Percentiles rank a stretch among this genome's conserved stretches.
Conservation (phyloP, 2,329 filamentous ascomycete species). For the Neonectria punicea region DNA sequence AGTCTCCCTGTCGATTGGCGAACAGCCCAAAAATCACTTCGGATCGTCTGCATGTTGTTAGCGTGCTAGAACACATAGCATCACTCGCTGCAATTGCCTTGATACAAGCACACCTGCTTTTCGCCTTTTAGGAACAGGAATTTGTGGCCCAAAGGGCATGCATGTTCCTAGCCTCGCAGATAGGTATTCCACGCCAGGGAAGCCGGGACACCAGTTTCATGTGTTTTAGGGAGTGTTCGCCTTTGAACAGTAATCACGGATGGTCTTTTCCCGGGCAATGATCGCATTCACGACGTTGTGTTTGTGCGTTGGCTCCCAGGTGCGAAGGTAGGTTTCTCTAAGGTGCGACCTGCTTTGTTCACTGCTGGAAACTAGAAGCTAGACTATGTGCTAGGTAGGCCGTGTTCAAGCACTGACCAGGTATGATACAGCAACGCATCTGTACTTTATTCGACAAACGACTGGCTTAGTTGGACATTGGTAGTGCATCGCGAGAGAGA, state of each 20-base stretch:
- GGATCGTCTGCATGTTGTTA: not conserved
- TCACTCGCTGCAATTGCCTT: not conserved
- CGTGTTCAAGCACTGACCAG: not conserved
- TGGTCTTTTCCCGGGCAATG: too few relatives aligned
- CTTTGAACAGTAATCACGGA: too few relatives aligned
- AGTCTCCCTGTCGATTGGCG: not conserved
- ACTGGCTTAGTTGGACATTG: not conserved
- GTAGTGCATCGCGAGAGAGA: not conserved
- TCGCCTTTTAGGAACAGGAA: not conserved
- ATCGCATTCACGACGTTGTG: too few relatives aligned
- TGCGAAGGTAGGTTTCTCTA: not conserved
- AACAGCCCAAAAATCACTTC: not conserved
- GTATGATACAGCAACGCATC: not conserved
- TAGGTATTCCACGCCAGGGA: too few relatives aligned
- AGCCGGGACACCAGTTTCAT: too few relatives aligned
- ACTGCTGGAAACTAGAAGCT: not conserved
- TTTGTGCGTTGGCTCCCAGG: too few relatives aligned
- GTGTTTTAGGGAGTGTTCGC: too few relatives aligned
- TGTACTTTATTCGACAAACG: not conserved
- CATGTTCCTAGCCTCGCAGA: too few relatives aligned
- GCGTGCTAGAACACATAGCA: not conserved
- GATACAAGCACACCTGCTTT: not conserved
- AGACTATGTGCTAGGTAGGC: not conserved
- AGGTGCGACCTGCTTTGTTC: not conserved
- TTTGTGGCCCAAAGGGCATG: too few relatives aligned